A percentile compares a stretch with the other conserved stretches of the same genome.
phyloP scores from a whole-genome alignment of 768 basidiomycete genomes.

The Galerina sulciceps region DNA sequence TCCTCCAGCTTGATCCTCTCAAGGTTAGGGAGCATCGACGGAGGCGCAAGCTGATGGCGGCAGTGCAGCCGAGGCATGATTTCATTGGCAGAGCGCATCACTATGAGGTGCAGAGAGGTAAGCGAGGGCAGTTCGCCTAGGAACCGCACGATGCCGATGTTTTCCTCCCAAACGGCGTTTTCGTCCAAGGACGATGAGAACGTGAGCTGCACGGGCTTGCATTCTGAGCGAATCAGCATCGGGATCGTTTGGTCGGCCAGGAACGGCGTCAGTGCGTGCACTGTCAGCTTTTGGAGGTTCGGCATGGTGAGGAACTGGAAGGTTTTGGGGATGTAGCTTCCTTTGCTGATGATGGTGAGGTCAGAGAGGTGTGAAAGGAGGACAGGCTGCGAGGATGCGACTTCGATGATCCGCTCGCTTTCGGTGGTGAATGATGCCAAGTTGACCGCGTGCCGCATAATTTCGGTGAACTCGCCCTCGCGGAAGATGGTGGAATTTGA shows the following conservation, averaged over 20 bases:
- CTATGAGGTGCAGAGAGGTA: conserved; percentile 18
- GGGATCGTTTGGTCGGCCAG: conserved; percentile 18
- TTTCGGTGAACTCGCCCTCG: conserved; percentile 28
- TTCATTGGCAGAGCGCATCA: conserved; percentile 16
- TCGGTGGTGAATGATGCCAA: conserved; percentile 24
- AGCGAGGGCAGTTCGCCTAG: conserved; percentile 19
- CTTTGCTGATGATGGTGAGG: conserved; percentile 26
- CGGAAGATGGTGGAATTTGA: conserved; percentile 22
- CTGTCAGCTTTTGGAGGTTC: conserved; percentile 16
- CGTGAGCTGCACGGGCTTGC: conserved; percentile 14
- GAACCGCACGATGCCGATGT: conserved; percentile 18
- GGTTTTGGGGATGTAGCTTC: conserved; percentile 25
- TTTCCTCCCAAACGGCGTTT: conserved; percentile 24
- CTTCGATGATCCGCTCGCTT: conserved; percentile 25
- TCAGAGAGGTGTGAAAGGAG: conserved; percentile 20
- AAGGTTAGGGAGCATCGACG: conserved; percentile 16
- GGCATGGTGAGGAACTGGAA: conserved; percentile 28
- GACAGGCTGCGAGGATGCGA: conserved; percentile 19
- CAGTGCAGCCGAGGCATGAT: conserved; percentile 21
- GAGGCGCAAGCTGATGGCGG: conserved; percentile 3
- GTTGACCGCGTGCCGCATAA: conserved; percentile 17
- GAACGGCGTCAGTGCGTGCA: conserved; percentile 21
- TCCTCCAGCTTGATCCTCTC: conserved; percentile 18
- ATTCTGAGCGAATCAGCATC: conserved; percentile 22
- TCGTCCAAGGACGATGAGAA: conserved; percentile 19